A percentile compares a stretch with the other conserved stretches of the same genome.
phyloP scores from a whole-genome alignment of 2,329 filamentous ascomycete species.

The Paecilomyces niveus region DNA sequence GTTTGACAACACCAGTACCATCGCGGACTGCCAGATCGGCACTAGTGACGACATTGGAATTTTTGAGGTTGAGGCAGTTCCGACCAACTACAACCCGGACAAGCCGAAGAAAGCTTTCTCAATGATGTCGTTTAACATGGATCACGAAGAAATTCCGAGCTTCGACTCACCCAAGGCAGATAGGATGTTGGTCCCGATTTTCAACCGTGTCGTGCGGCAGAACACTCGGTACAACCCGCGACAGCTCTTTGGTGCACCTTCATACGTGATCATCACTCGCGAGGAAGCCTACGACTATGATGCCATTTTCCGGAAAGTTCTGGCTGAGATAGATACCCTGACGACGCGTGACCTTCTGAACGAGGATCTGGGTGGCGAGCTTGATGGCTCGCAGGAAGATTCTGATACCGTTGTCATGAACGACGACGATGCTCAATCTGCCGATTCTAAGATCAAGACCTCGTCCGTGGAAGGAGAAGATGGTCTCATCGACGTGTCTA shows the following conservation, averaged over 20 bases:
- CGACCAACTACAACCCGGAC: constrained; percentile 66
- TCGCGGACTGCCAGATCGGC: constrained; percentile 64
- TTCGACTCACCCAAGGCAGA: constrained; percentile 40
- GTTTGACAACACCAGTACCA: constrained; percentile 61
- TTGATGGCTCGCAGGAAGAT: constrained; percentile 48
- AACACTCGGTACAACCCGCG: constrained; percentile 17
- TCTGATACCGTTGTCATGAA: constrained; percentile 63
- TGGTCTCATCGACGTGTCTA: constrained; percentile 81
- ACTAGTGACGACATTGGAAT: constrained; percentile 58
- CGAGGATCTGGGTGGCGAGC: constrained; percentile 42
- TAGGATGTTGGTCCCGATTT: constrained; percentile 41
- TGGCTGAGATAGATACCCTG: constrained; percentile 68
- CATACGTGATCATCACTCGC: constrained; percentile 65
- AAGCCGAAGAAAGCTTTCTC: constrained; percentile 40
- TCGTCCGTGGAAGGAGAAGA: constrained; percentile 83
- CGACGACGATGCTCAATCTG: constrained; percentile 55
- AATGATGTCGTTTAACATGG: constrained; percentile 20
- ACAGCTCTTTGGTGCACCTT: constrained; percentile 36
- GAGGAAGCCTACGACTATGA: constrained; percentile 66
- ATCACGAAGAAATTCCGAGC: constrained; percentile 33
- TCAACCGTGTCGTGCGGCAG: constrained; percentile 32
- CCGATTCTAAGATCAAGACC: constrained; percentile 64
- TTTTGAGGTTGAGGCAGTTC: constrained; percentile 69
- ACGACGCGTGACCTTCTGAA: constrained; percentile 63
- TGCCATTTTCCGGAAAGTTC: constrained; percentile 68